These are phyloP conservation scores for Blumeria graminis DNA, from an alignment of 2,329 filamentous ascomycete genomes.

Conservation along the genomic window DNA sequence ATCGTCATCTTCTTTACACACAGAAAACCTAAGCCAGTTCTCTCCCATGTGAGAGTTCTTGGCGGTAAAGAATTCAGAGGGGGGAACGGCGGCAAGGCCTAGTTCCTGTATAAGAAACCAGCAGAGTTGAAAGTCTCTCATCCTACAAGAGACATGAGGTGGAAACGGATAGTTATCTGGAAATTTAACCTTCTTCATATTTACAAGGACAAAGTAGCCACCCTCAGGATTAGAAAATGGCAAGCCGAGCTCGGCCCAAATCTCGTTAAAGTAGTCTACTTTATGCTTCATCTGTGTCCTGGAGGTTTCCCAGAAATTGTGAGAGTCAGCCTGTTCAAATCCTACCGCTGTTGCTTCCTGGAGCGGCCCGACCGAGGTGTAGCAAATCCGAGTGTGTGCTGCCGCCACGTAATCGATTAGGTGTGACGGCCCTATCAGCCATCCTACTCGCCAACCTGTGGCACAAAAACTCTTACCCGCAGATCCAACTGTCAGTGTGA, in stretches of 20 bases:
- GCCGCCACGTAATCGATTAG: conserved; percentile 79
- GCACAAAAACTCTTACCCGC: conserved; percentile 97
- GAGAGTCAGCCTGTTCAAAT: conserved; percentile 67
- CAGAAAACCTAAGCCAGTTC: conserved; percentile 83
- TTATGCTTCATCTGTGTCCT: conserved; percentile 76
- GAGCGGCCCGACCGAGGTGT: conserved; percentile 73
- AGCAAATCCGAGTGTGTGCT: conserved; percentile 91
- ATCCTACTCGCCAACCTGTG: conserved; percentile 89
- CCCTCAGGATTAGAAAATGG: conserved; percentile 56
- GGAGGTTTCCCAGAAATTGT: conserved; percentile 70
- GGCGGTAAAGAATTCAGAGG: conserved; percentile 89
- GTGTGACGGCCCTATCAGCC: conserved; percentile 72
- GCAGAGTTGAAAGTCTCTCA: conserved; percentile 77
- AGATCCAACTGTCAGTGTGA: conserved; percentile 84
- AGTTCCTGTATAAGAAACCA: conserved; percentile 97
- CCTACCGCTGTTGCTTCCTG: conserved; percentile 88
- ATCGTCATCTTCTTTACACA: conserved; percentile 84
- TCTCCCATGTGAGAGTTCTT: conserved; percentile 64
- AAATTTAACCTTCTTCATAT: conserved; percentile 68
- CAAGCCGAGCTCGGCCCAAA: conserved; percentile 51
- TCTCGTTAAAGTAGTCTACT: conserved; percentile 62
- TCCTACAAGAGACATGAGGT: conserved; percentile 59
- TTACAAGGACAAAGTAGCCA: conserved; percentile 91
- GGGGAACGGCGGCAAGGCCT: conserved; percentile 85
- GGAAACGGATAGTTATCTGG: conserved; percentile 75